Base-by-base conservation (phyloP, 495 filamentous ascomycete genomes). In the Clavariopsis aquatica region DNA sequence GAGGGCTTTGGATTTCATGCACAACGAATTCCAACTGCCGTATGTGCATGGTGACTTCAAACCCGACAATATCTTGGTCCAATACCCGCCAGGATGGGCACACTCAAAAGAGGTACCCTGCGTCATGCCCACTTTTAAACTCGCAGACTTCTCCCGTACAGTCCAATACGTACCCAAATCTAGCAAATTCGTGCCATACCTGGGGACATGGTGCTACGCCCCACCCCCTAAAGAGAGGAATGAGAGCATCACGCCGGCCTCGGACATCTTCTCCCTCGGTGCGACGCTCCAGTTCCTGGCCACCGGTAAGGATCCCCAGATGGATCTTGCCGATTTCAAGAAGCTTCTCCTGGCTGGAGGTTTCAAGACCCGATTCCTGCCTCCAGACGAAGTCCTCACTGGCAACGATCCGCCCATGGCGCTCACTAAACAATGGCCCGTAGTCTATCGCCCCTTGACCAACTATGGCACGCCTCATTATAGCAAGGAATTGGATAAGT, bases 121-220 rank as follows among this genome's bases (percentile, higher is more conserved):
- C 63, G n/a, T n/a, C n/a, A n/a, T n/a, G n/a, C n/a, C 63, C 7
- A 38, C 23, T 23, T 66, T 66, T 56, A 66, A 66, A 27, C 22
- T 66, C 34, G 49, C 31, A 2, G 63, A 66, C 43, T 46, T 66
- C 27, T 20, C 56, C 7, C 62, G 54, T 15, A 20, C 43, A 5
- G 22, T 34, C 31, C n/a, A n/a, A n/a, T n/a, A n/a, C n/a, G 13
- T 22, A 24, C 20, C 20, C 31, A 26, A 56, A 20, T 20, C 24
- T 9, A 20, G 31, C 4, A 4, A 34, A 17, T 4, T 6, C 3
- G 8, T 9, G 17, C 3, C n/a, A 1, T 64, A 10, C 52, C 8
- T 20, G 26, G 61, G 61, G 2, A 57, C 61, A 17, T 29, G 10
- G 13, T 23, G 49, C 23, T 66, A 47, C 57, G 47, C 20, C 22